phyloP scores from a whole-genome alignment of 495 filamentous ascomycete species.

The Letharia columbiana region DNA sequence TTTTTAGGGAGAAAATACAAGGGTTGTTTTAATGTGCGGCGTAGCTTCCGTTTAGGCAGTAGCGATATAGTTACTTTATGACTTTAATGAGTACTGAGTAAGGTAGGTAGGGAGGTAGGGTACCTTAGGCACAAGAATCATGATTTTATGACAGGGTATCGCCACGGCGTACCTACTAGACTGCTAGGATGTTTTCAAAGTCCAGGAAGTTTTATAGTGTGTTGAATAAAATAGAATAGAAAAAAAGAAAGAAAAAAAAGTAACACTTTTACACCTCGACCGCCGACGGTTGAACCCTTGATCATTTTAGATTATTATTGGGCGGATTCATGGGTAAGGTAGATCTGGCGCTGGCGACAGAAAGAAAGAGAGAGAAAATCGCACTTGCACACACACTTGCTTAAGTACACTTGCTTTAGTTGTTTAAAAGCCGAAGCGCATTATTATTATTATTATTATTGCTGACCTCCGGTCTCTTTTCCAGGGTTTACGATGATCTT shows the following conservation, averaged over 20 bases:
- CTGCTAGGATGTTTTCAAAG: too few species aligned
- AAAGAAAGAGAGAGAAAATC: background rate
- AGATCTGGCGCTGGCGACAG: background rate
- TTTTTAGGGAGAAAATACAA: background rate
- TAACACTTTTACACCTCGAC: background rate
- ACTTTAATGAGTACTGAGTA: too few species aligned
- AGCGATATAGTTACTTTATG: background rate
- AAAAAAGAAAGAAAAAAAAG: too few species aligned
- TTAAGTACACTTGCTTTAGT: background rate
- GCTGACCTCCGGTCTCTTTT: background rate
- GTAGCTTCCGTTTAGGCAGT: conserved; percentile 1
- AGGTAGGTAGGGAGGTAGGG: too few species aligned
- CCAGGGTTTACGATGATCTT: background rate
- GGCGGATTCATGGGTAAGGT: background rate
- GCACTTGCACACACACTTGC: too few species aligned
- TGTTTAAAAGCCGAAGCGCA: background rate
- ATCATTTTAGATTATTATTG: background rate
- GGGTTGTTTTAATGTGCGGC: background rate
- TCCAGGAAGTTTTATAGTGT: background rate
- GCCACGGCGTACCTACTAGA: background rate
- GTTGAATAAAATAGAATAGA: background rate
- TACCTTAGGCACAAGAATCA: too few species aligned
- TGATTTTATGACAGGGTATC: background rate
- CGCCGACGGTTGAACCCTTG: background rate
- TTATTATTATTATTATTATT: background rate